Evolutionary conservation across 257 asterid species (phyloP), one percentile per base, ranked within the genome.

Genomic region (Verbascum thapsus): DNA sequence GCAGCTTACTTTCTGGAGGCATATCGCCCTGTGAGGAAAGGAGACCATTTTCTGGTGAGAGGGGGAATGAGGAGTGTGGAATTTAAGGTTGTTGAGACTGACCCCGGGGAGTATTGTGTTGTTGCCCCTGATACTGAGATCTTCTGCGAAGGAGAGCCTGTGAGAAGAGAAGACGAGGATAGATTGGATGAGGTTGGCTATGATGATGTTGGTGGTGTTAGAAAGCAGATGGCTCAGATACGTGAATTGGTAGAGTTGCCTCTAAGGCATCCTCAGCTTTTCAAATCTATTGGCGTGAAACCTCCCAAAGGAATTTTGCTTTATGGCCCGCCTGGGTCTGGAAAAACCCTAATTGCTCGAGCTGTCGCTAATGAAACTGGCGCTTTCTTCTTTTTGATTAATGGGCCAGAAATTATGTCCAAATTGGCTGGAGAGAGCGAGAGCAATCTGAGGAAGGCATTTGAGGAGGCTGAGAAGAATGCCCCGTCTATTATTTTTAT

Each of bases 41-140:
- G 80, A 13, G 91, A 84, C 53, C 80, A 81, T 68, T 84, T 84
- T 56, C 88, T 84, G 42, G 88, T 84, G 54, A 72, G 91, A 65
- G 91, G 91, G 15, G 91, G 91, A 41, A 82, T 84, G 91, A 74
- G 91, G 69, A 84, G 88, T 48, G 88, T 84, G 45, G 91, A 84
- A 60, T 84, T 81, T 55, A 84, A 81, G 67, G 80, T 84, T 20
- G 58, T 84, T 42, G 91, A 84, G 74, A 81, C 88, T 60, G 88
- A 84, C 37, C 91, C 91, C 3, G 82, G 86, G 44, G 91, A 84
- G 44, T 84, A 84, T 52, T 84, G 91, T 72, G 91, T 84, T 68
- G 91, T 84, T 66, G 84, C 86, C 57, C 91, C 88, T 43, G 91
- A 84, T 57, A 84, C 91, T 18, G 91, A 84, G 72, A 76, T 84